Evolutionary conservation across 331 rosid species (phyloP), one percentile per base, ranked within the genome.

Genomic region (Quercus tomentella): DNA sequence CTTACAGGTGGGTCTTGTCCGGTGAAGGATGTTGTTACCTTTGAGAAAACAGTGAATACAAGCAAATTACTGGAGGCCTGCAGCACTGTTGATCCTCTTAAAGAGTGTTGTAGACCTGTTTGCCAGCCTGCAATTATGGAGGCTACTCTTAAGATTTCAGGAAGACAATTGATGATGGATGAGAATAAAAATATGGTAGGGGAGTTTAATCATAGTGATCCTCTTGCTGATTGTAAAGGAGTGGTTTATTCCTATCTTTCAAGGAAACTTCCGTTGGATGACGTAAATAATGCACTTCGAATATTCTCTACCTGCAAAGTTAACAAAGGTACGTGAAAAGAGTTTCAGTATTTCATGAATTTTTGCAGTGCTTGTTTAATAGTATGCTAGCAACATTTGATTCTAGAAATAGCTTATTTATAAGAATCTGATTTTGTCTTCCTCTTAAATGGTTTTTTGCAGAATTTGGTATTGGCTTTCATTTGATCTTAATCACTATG

Each of bases 41-140:
- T 96, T 86, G 98, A 96, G 80, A 93, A 83, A 84, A 82, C 76
- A 31, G 97, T 89, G 41, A 96, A 96, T 75, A 87, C 94, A 31
- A 93, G 97, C 78, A 90, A 87, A 80, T 82, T 96, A 79, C 84
- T 96, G 58, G 97, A 93, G 88, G 93, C 98, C 22, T 96, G 99
- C 79, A 86, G 85, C 81, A 77, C 89, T 43, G 90, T 96, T 82
- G 99, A 96, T 88, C 94, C 94, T 58, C 94, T 96, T 73, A 96
- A 93, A 87, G 99, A 96, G 88, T 96, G 98, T 79, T 96, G 99
- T 84, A 91, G 98, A 75, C 98, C 98, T 60, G 72, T 92, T 84
- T 96, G 97, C 82, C 97, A 90, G 87, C 97, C 88, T 78, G 99
- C 97, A 77, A 87, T 93, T 83, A 87, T 84, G 95, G 99, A 92